A percentile compares a stretch with the other conserved stretches of the same genome.
Evolutionary conservation across 2,329 filamentous ascomycete genomes (phyloP).

Genomic region (Aaosphaeria arxii): DNA sequence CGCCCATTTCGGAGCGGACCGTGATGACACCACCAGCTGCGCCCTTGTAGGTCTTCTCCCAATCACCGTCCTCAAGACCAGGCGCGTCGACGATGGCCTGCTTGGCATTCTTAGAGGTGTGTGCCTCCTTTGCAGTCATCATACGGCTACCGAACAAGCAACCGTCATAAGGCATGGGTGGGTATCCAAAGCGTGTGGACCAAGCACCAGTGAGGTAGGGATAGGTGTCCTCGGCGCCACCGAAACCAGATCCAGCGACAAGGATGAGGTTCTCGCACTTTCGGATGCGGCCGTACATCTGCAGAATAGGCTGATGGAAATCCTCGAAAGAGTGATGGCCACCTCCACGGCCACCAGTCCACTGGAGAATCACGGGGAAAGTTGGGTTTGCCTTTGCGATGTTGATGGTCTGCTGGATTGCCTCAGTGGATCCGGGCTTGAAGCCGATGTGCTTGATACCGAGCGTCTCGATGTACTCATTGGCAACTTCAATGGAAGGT

Average conservation of each 20-base stretch:
- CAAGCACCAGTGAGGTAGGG: slow-evolving; percentile 47
- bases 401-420: slow-evolving; percentile 47
- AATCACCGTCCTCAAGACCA: slow-evolving; percentile 43
- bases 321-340: slow-evolving; percentile 52
- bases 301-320: slow-evolving; percentile 49
- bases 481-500: slow-evolving; percentile 47
- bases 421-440: slow-evolving; percentile 46
- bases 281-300: slow-evolving; percentile 45
- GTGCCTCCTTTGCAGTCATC: slow-evolving; percentile 48
- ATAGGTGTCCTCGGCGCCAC: slow-evolving; percentile 46
- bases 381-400: slow-evolving; percentile 46
- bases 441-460: slow-evolving; percentile 49
- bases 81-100: slow-evolving; percentile 43
- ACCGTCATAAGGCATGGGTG: slow-evolving; percentile 49
- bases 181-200: slow-evolving; percentile 42
- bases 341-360: slow-evolving; percentile 50
- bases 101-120: slow-evolving; percentile 44
- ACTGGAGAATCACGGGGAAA: slow-evolving; percentile 48
- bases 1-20: slow-evolving; percentile 97
- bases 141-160: slow-evolving; percentile 47
- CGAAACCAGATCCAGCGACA: slow-evolving; percentile 48
- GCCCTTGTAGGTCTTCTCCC: slow-evolving; percentile 55
- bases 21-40: slow-evolving; percentile 92
- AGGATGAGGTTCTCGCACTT: slow-evolving; percentile 47
- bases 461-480: slow-evolving; percentile 57